Evolutionary conservation across 2,329 filamentous ascomycete species (phyloP).

Genomic region (Pestalotiopsis sp.): DNA sequence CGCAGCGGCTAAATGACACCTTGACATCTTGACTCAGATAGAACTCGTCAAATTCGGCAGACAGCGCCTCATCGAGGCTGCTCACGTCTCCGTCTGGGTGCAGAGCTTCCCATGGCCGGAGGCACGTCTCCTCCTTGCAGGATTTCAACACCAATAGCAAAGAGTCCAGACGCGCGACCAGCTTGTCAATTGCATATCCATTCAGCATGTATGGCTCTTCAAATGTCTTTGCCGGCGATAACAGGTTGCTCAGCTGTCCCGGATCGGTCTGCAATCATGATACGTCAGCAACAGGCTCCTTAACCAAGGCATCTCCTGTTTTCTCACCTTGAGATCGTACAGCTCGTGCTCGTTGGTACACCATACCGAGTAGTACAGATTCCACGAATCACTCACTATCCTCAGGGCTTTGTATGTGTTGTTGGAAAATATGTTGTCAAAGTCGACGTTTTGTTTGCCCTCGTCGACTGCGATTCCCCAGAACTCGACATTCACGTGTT

Average conservation of each 20-base stretch:
- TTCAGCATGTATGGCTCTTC: too few species aligned
- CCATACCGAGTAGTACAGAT: conserved; percentile 52
- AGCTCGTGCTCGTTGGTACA: conserved; percentile 67
- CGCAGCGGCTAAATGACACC: background rate
- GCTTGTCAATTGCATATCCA: conserved; percentile 29
- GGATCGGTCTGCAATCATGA: conserved; percentile 44
- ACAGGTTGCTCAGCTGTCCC: conserved; percentile 50
- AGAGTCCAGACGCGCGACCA: conserved; percentile 54
- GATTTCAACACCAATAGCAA: conserved; percentile 62
- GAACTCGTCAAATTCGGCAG: conserved; percentile 48
- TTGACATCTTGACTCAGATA: conserved; percentile 24
- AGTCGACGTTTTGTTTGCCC: background rate
- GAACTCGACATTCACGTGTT: conserved; percentile 45
- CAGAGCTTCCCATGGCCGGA: conserved; percentile 55
- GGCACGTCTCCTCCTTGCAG: conserved; percentile 54
- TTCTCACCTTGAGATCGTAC: conserved; percentile 57
- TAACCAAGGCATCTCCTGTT: background rate
- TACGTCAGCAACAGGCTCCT: background rate
- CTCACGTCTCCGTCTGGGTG: conserved; percentile 53
- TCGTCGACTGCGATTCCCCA: conserved; percentile 22
- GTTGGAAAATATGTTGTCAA: background rate
- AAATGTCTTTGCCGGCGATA: background rate
- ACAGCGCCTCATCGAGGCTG: conserved; percentile 52
- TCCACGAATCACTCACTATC: conserved; percentile 25
- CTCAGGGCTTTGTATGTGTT: conserved; percentile 49